Base-by-base conservation (phyloP, 495 filamentous ascomycete species). In the Lophiotrema nucula region DNA sequence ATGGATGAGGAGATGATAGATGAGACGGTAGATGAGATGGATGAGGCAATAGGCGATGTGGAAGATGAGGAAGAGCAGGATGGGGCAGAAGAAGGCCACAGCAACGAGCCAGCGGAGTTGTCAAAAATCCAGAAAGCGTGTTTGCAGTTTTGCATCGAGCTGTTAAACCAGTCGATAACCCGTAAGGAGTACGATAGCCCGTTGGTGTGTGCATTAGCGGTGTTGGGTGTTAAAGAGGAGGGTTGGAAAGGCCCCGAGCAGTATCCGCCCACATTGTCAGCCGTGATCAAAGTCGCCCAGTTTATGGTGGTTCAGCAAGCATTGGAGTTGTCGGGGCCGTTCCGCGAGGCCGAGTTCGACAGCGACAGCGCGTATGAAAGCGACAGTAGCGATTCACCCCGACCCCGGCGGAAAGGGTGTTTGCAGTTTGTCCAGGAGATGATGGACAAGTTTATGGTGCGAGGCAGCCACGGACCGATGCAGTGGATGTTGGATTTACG, bases 401-500 rank as follows among this genome's bases (percentile, higher is more conserved):
- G 43, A 44, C 6, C 8, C 11, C 13, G 16, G n/a, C 6, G 5
- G 27, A 16, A 27, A 15, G 31, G 23, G 6, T 53, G 37, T 59
- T 53, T 53, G 24, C n/a, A 53, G 13, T 59, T 21, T 21, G 33
- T 59, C 3, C 12, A 11, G 10, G 25, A 28, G 16, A 59, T 52
- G 21, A 53, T 44, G 11, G 44, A 53, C 24, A 31, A 10, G 31
- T 35, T 35, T 35, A 35, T 43, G 19, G 39, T 57, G 3, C 41
- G 43, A 13, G 52, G 57, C 16, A 47, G 38, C 23, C 23, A 50
- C 19, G 53, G 64, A 23, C 26, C 56, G 4, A 66, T 59, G n/a
- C 26, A 65, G 44, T 67, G 35, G 45, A 56, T 70, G 16, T 58
- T 72, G 4, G 44, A 71, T 61, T 66, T 65, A 46, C 61, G 52